Conservation (phyloP, 768 basidiomycete species). For the Podaxis pistillaris region DNA sequence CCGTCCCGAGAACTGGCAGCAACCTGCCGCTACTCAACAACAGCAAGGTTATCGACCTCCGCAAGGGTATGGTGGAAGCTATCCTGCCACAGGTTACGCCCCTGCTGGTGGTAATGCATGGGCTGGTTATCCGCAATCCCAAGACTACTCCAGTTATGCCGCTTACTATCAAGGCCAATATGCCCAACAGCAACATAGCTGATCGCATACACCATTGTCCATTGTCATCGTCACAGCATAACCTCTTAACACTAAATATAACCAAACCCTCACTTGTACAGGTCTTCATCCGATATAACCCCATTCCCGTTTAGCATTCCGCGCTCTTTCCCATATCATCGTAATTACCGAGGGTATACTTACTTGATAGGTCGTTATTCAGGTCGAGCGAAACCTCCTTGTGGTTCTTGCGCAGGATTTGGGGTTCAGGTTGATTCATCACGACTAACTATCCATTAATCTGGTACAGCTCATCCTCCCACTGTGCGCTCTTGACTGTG, state of each 20-base stretch:
- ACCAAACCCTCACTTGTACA: slow-evolving; percentile 13
- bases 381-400: background rate
- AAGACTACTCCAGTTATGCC: slow-evolving; percentile 82
- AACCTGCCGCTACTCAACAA: slow-evolving; percentile 46
- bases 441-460: slow-evolving; percentile 14
- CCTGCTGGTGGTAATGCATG: slow-evolving; percentile 42
- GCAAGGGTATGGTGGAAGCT: slow-evolving; percentile 49
- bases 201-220: slow-evolving; percentile 27
- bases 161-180: slow-evolving; percentile 90
- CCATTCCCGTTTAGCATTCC: slow-evolving; percentile 6
- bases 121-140: slow-evolving; percentile 51
- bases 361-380: slow-evolving; percentile 9
- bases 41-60: slow-evolving; percentile 71
- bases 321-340: background rate
- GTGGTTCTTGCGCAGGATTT: slow-evolving; percentile 1
- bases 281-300: slow-evolving; percentile 12
- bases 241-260: slow-evolving; percentile 37
- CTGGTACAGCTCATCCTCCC: slow-evolving; percentile 15
- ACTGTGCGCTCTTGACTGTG: slow-evolving; percentile 10
- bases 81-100: slow-evolving; percentile 33
- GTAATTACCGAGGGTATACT: background rate
- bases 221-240: slow-evolving; percentile 22
- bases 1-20: slow-evolving; percentile 85
- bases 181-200: slow-evolving; percentile 58
- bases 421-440: slow-evolving; percentile 9